Percentiles rank a stretch among this genome's conserved stretches.
Conservation (phyloP, 495 filamentous ascomycete species). For the Penicillium cinerascens region DNA sequence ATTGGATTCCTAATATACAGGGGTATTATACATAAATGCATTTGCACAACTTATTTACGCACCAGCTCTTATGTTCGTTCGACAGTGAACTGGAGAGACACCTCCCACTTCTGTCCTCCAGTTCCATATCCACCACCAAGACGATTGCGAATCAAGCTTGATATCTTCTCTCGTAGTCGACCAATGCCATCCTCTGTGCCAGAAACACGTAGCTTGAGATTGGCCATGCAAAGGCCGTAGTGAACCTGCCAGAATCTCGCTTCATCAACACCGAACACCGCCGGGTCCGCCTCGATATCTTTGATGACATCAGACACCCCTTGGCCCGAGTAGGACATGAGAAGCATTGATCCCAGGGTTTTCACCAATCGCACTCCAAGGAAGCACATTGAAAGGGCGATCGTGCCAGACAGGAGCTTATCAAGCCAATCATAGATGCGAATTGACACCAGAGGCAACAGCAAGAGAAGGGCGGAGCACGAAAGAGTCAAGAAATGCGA, state of each 20-base stretch:
- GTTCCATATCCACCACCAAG: slow-evolving; percentile 83
- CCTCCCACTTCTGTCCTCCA: slow-evolving; percentile 86
- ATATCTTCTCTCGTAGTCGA: slow-evolving; percentile 68
- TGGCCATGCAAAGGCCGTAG: slow-evolving; percentile 94
- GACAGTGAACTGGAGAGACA: slow-evolving; percentile 51
- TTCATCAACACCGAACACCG: slow-evolving; percentile 74
- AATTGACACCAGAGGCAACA: slow-evolving; percentile 78
- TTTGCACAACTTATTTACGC: not conserved
- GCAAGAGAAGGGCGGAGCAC: slow-evolving; percentile 73
- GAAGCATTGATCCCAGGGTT: slow-evolving; percentile 83
- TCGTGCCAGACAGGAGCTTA: slow-evolving; percentile 70
- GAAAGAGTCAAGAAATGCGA: slow-evolving; percentile 90
- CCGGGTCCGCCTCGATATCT: slow-evolving; percentile 77
- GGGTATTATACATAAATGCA: slow-evolving; percentile 1
- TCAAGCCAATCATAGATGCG: slow-evolving; percentile 76
- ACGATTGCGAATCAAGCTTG: slow-evolving; percentile 75
- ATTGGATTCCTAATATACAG: slow-evolving; percentile 9
- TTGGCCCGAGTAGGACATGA: slow-evolving; percentile 77
- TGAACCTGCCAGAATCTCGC: slow-evolving; percentile 98
- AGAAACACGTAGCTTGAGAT: slow-evolving; percentile 71
- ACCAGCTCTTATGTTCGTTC: slow-evolving; percentile 24
- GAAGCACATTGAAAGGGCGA: slow-evolving; percentile 80
- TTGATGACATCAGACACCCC: slow-evolving; percentile 73
- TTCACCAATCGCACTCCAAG: slow-evolving; percentile 79
- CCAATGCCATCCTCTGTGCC: slow-evolving; percentile 63